A percentile compares a stretch with the other conserved stretches of the same genome.
These are phyloP conservation scores for Linum usitatissimum DNA, from an alignment of 345 rosid genomes.

Conservation along the genomic window DNA sequence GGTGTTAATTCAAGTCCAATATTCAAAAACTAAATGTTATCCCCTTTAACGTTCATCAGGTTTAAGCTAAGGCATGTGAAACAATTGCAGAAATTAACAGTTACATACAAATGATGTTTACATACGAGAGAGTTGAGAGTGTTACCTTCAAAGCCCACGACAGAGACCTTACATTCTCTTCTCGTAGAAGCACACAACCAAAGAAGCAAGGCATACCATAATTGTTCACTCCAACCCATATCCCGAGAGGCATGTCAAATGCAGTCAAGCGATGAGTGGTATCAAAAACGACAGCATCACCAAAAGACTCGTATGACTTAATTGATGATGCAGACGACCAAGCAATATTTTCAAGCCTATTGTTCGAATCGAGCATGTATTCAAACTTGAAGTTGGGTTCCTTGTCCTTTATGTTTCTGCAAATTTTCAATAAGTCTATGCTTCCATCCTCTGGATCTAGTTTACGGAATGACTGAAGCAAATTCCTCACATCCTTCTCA, in stretches of 20 bases:
- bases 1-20: no score
- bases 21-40: no score
- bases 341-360: constrained; percentile 70
- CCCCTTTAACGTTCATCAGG: no score
- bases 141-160: constrained; percentile 97
- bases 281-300: constrained; percentile 91
- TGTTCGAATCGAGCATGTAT: constrained; percentile 50
- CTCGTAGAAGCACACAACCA: constrained; percentile 76
- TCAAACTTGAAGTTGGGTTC: constrained; percentile 89
- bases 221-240: constrained; percentile 90
- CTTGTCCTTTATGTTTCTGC: constrained; percentile 78
- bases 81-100: no score
- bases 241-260: constrained; percentile 95
- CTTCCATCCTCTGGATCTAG: constrained; percentile 81
- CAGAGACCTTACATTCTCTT: constrained; percentile 64
- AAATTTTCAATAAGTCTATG: constrained; percentile 80
- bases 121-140: not conserved
- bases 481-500: constrained; percentile 92
- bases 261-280: constrained; percentile 83
- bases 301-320: constrained; percentile 76
- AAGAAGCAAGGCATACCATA: constrained; percentile 98
- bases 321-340: constrained; percentile 91
- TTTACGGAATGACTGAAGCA: constrained; percentile 83
- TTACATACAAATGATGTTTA: no score
- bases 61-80: no score